Percentiles rank a stretch among this genome's conserved stretches.
Evolutionary conservation across 495 filamentous ascomycete genomes (phyloP).

Genomic region (Penicillium canescens): DNA sequence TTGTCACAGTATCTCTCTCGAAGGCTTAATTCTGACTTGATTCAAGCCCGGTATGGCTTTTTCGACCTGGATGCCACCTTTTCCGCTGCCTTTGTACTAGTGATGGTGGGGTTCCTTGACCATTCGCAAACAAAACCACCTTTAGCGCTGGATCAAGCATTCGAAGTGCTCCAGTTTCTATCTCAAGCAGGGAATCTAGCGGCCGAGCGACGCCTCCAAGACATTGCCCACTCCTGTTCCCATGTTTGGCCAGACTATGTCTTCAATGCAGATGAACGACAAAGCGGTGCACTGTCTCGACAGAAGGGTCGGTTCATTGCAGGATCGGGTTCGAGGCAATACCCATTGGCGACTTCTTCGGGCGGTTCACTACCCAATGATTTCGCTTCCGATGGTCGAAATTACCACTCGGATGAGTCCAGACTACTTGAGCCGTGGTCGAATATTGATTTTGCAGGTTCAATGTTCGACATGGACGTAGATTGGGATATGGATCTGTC

Average conservation of each 20-base stretch:
- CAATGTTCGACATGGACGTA: conserved; percentile 16
- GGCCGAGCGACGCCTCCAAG: conserved; percentile 20
- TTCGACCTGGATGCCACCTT: conserved; percentile 28
- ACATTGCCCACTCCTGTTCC: conserved; percentile 21
- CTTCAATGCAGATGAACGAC: not conserved
- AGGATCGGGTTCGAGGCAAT: not conserved
- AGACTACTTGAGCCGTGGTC: conserved; percentile 18
- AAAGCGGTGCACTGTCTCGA: not conserved
- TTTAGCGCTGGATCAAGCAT: conserved; percentile 16
- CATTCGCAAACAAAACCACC: conserved; percentile 12
- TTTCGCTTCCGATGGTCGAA: not conserved
- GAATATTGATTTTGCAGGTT: not conserved
- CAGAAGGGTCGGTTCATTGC: not conserved
- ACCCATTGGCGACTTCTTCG: not conserved
- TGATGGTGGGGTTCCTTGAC: conserved; percentile 20
- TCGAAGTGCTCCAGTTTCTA: conserved; percentile 19
- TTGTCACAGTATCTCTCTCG: too few species aligned
- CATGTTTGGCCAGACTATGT: conserved; percentile 19
- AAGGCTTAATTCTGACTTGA: too few species aligned
- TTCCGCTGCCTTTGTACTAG: conserved; percentile 25
- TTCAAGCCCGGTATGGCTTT: conserved; percentile 23
- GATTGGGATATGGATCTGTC: conserved; percentile 20
- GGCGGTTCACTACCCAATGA: not conserved
- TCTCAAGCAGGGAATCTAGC: conserved; percentile 19
- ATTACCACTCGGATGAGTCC: conserved; percentile 7